Evolutionary conservation across 805 yeast genomes (phyloP).

Genomic region (Ogataea saltuana): DNA sequence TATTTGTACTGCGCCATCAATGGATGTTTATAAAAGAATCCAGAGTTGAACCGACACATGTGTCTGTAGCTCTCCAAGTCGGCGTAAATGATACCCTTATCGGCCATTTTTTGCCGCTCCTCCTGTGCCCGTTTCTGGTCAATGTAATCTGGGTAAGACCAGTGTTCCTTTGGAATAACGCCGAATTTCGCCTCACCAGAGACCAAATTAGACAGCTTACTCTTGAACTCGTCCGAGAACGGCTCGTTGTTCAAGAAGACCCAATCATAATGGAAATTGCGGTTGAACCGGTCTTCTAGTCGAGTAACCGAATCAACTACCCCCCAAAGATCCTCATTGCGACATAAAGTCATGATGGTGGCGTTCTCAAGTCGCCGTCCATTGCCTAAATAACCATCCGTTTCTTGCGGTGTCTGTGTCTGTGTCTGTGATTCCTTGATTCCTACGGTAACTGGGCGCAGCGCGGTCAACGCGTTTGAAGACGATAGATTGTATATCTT

Average conservation of each 20-base stretch:
- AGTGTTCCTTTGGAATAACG: conserved; percentile 69
- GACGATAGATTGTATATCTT: conserved; percentile 3
- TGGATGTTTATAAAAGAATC: conserved; percentile 60
- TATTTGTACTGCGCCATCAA: conserved; percentile 60
- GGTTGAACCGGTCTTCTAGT: conserved; percentile 80
- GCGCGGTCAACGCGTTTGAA: background rate
- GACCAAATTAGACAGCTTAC: conserved; percentile 49
- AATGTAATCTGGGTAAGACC: conserved; percentile 84
- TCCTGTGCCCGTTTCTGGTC: conserved; percentile 70
- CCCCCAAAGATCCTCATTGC: conserved; percentile 63
- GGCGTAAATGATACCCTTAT: conserved; percentile 41
- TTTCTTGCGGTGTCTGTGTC: background rate
- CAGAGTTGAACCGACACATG: conserved; percentile 49
- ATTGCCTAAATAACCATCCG: background rate
- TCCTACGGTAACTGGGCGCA: background rate
- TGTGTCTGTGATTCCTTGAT: too few relatives aligned
- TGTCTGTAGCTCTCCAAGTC: conserved; percentile 44
- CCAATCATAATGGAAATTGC: conserved; percentile 82
- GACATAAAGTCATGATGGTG: conserved; percentile 63
- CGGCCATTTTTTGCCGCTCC: conserved; percentile 57
- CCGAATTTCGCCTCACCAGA: conserved; percentile 76
- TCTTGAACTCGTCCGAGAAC: conserved; percentile 71
- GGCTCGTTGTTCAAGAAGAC: conserved; percentile 83
- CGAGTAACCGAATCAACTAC: conserved; percentile 62
- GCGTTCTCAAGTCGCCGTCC: conserved; percentile 41